Percentiles rank a stretch among this genome's conserved stretches.
Conservation (phyloP, 495 filamentous ascomycete species). For the Penicillium argentinense region DNA sequence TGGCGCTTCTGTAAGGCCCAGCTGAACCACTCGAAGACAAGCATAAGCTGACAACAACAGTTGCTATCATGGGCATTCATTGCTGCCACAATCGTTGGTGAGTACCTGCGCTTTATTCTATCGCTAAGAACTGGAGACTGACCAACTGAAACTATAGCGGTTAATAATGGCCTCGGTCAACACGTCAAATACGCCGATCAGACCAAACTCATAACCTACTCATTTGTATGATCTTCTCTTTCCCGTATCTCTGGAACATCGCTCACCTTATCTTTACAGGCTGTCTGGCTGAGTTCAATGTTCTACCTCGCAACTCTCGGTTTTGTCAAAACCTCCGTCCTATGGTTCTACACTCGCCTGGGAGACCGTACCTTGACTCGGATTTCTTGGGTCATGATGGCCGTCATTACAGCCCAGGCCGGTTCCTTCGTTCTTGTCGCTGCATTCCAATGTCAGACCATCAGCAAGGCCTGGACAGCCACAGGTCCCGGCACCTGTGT, state of each 20-base stretch:
- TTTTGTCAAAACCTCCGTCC: slow-evolving; percentile 41
- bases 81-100: slow-evolving; percentile 34
- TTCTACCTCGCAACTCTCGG: slow-evolving; percentile 41
- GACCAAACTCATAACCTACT: slow-evolving; percentile 23
- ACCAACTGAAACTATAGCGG: slow-evolving; percentile 25
- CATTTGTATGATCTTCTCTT: slow-evolving; percentile 23
- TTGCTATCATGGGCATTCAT: slow-evolving; percentile 39
- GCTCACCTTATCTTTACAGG: slow-evolving; percentile 18
- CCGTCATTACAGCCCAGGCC: slow-evolving; percentile 30
- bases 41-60: slow-evolving; percentile 20
- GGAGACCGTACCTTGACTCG: slow-evolving; percentile 35
- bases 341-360: slow-evolving; percentile 41
- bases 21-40: background rate
- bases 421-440: slow-evolving; percentile 36
- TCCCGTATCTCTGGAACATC: too few relatives aligned
- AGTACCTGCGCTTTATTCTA: slow-evolving; percentile 2
- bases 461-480: slow-evolving; percentile 33
- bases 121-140: background rate
- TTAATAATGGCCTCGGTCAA: slow-evolving; percentile 34
- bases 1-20: slow-evolving; percentile 31
- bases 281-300: slow-evolving; percentile 43
- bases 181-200: slow-evolving; percentile 26
- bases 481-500: slow-evolving; percentile 39
- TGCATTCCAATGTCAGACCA: slow-evolving; percentile 38
- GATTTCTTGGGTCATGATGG: slow-evolving; percentile 32